Base-by-base conservation (phyloP, 2,329 filamentous ascomycete species). In the Diaporthe vaccinii region DNA sequence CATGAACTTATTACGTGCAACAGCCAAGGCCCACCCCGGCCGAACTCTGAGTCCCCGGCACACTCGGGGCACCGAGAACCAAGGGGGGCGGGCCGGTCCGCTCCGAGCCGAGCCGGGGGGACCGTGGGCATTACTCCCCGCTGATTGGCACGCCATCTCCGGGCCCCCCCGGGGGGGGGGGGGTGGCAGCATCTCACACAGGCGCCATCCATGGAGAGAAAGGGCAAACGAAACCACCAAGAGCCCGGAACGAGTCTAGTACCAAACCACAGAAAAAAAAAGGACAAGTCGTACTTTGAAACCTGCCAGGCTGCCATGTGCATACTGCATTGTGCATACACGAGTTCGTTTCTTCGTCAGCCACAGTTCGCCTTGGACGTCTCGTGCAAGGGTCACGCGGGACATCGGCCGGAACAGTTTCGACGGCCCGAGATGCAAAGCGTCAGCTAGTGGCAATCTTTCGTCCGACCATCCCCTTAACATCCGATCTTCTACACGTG, bases 81-180 rank as follows among this genome's bases (percentile, higher is more conserved):
- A 20, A 39, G 65, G 65, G 65, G 15, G 25, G 49, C 65, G 65
- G 65, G 49, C 65, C 65, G 65, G 65, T 69, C 65, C 65, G 65
- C 65, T 8, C 46, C 65, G 65, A 53, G 65, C 65, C 65, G 65
- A 41, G 49, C 65, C 34, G 65, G 22, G 46, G 61, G 31, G 41
- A 10, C 44, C 44, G 46, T 41, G 62, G 20, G n/a, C 9, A 12
- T 7, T 2, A 15, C n/a, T 41, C 10, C 4, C 65, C 8, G 44
- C 49, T 69, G 49, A 69, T 69, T 69, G 65, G 65, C 46, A 17
- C 31, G 46, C 31, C 31, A 51, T 25, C 46, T 39, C 49, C 65
- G 15, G 31, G 22, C 41, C 41, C n/a, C n/a, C n/a, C n/a, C n/a
- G n/a, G n/a, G n/a, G n/a, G n/a, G n/a, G n/a, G n/a, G n/a, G 31